Conservation (phyloP, 2,329 filamentous ascomycete species). For the Ophiostoma sp. region DNA sequence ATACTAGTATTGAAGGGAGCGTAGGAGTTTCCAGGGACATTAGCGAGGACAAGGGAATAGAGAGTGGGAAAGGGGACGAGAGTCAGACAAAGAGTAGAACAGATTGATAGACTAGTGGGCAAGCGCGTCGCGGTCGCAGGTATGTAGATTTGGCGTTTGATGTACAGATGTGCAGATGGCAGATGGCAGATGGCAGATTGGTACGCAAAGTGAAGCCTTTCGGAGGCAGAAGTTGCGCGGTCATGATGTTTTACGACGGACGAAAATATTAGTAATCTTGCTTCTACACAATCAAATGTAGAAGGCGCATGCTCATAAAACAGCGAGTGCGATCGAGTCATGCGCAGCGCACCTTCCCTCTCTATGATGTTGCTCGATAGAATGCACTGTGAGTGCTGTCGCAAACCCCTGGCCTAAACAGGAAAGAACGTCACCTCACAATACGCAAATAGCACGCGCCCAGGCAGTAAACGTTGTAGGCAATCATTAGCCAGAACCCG, state of each 20-base stretch:
- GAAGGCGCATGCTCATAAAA: not conserved
- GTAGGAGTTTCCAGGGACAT: too few relatives aligned
- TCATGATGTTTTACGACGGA: not conserved
- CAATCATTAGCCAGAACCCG: too few relatives aligned
- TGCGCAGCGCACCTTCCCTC: not conserved
- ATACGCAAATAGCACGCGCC: not conserved
- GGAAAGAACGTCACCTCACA: conserved; percentile 1
- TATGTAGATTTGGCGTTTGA: not conserved
- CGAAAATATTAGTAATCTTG: not conserved
- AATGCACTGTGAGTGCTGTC: not conserved
- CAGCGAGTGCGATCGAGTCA: not conserved
- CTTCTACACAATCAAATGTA: not conserved
- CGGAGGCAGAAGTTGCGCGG: not conserved
- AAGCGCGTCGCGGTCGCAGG: conserved; percentile 10
- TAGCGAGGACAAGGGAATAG: not conserved
- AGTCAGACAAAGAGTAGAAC: not conserved
- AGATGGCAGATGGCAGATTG: not conserved
- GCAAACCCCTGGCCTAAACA: not conserved
- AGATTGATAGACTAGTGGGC: not conserved
- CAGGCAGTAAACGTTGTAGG: too few relatives aligned
- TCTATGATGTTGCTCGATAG: not conserved
- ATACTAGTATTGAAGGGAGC: not conserved
- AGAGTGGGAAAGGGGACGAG: not conserved
- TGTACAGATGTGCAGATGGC: not conserved
- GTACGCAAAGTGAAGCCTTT: conserved; percentile 1